Evolutionary conservation across 768 basidiomycete genomes (phyloP).

Genomic region (Lactarius vividus): DNA sequence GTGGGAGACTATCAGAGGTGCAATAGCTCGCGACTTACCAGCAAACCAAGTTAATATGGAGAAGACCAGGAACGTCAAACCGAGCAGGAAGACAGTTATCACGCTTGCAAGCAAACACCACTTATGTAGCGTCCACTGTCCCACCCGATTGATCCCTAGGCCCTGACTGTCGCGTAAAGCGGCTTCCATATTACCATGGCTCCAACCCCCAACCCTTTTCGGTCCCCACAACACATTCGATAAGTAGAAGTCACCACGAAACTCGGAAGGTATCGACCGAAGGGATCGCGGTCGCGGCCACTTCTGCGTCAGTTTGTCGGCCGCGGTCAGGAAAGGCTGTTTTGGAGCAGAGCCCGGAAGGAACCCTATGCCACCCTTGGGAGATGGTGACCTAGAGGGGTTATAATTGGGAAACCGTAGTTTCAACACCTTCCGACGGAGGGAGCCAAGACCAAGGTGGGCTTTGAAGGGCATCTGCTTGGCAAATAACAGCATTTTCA

Average conservation of each 20-base stretch:
- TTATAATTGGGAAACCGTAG: not conserved
- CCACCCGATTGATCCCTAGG: conserved; percentile 40
- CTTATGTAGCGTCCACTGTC: conserved; percentile 61
- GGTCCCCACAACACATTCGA: conserved; percentile 15
- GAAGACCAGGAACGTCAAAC: conserved; percentile 48
- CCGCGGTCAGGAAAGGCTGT: not conserved
- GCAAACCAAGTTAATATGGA: conserved; percentile 59
- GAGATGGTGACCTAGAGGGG: not conserved
- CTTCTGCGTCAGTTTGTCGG: conserved; percentile 48
- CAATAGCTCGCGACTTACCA: conserved; percentile 37
- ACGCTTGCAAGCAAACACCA: conserved; percentile 59
- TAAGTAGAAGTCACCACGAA: conserved; percentile 17
- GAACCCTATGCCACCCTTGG: not conserved
- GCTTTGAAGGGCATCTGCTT: not conserved
- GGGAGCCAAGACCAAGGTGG: not conserved
- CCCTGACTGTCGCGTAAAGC: conserved; percentile 38
- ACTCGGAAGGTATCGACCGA: conserved; percentile 6
- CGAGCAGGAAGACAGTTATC: conserved; percentile 52
- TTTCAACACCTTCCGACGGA: conserved; percentile 1
- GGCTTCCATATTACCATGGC: conserved; percentile 9
- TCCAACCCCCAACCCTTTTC: conserved; percentile 19
- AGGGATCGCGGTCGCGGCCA: conserved; percentile 46
- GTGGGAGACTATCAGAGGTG: not conserved
- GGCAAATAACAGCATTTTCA: not conserved
- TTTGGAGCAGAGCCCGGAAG: not conserved